Conservation (phyloP, 768 basidiomycete genomes). For the Suillus placidus region DNA sequence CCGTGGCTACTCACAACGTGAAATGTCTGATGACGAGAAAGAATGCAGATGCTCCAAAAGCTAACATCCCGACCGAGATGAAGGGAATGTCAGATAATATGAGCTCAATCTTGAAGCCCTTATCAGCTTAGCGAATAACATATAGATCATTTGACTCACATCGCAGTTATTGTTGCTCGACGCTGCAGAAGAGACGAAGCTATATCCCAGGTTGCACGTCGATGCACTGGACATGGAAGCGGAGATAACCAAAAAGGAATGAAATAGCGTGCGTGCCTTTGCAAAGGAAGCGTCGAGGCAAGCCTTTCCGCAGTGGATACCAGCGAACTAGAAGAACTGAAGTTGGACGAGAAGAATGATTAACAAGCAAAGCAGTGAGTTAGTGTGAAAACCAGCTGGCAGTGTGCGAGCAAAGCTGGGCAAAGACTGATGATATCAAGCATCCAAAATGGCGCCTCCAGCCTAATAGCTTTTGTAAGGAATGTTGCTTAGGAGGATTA, state of each 20-base stretch:
- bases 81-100: constrained; percentile 68
- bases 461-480: neutral
- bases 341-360: neutral
- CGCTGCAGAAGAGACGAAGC: constrained; percentile 33
- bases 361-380: constrained; percentile 7
- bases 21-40: constrained; percentile 55
- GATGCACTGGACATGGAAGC: constrained; percentile 22
- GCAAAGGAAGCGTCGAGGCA: constrained; percentile 7
- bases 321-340: neutral
- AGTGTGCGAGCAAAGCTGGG: constrained; percentile 14
- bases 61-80: constrained; percentile 65
- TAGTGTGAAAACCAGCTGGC: constrained; percentile 16
- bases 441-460: constrained; percentile 5
- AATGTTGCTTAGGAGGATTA: neutral
- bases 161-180: constrained; percentile 45
- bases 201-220: constrained; percentile 25
- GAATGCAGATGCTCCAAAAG: constrained; percentile 61
- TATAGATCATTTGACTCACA: constrained; percentile 37
- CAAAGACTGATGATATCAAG: constrained; percentile 13
- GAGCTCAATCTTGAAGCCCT: constrained; percentile 47
- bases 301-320: constrained; percentile 11
- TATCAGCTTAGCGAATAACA: neutral
- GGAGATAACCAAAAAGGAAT: constrained; percentile 18
- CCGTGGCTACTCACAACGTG: constrained; percentile 44
- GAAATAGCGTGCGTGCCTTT: constrained; percentile 18